phyloP scores from a whole-genome alignment of 495 filamentous ascomycete species.

The Aspergillus nidulans region DNA sequence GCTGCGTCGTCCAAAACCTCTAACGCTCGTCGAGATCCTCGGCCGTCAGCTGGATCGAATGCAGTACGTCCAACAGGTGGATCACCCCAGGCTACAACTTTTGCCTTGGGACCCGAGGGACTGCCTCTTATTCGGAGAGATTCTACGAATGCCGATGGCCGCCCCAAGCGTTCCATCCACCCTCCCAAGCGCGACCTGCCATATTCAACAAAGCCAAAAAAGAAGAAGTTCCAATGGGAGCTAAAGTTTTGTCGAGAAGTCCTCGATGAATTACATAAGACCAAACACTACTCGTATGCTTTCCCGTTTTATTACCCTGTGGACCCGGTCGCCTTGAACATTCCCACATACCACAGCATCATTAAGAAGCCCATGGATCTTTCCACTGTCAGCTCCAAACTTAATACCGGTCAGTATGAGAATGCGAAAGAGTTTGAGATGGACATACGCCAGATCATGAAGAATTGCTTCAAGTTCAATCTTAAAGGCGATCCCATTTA shows the following conservation, averaged over 20 bases:
- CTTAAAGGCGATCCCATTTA: constrained; percentile 70
- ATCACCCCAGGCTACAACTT: constrained; percentile 59
- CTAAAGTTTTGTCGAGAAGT: constrained; percentile 85
- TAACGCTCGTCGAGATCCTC: constrained; percentile 50
- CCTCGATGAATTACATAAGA: constrained; percentile 70
- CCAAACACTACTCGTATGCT: constrained; percentile 61
- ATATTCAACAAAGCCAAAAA: constrained; percentile 78
- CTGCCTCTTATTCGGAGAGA: constrained; percentile 91
- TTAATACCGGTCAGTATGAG: constrained; percentile 76
- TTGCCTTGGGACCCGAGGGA: constrained; percentile 77
- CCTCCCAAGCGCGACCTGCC: constrained; percentile 84
- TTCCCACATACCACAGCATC: constrained; percentile 86
- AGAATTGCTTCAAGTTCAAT: constrained; percentile 92
- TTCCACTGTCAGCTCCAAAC: constrained; percentile 67
- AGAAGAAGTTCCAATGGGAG: constrained; percentile 88
- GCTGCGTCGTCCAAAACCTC: constrained; percentile 43
- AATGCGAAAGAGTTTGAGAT: constrained; percentile 78
- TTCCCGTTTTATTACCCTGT: constrained; percentile 75
- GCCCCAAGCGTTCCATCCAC: constrained; percentile 92
- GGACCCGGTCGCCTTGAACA: constrained; percentile 90
- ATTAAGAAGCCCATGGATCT: constrained; percentile 98
- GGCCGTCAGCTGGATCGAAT: constrained; percentile 38
- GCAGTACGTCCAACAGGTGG: constrained; percentile 30
- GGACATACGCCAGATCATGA: constrained; percentile 78
- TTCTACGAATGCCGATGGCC: constrained; percentile 67